phyloP scores from a whole-genome alignment of 768 basidiomycete species.

The Dentipellis fragilis region DNA sequence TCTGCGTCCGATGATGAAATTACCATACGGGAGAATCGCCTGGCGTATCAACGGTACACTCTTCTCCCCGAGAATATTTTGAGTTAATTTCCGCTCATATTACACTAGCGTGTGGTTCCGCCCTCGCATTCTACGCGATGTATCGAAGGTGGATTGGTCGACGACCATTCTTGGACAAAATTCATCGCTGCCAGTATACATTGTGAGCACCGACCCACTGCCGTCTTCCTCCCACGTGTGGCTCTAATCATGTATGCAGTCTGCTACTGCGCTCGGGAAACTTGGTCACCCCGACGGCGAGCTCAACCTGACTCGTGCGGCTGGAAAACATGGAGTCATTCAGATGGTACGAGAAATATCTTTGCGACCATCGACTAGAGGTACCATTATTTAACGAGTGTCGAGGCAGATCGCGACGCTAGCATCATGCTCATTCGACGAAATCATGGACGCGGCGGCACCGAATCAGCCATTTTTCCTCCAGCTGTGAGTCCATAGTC shows the following conservation, averaged over 20 bases:
- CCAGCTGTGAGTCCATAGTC: conserved; percentile 48
- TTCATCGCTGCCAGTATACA: conserved; percentile 70
- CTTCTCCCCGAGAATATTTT: background rate
- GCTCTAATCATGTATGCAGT: conserved; percentile 20
- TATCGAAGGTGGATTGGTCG: conserved; percentile 77
- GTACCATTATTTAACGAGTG: background rate
- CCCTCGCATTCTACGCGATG: conserved; percentile 50
- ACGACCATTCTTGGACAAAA: conserved; percentile 70
- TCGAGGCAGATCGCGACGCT: conserved; percentile 78
- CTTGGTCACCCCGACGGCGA: conserved; percentile 94
- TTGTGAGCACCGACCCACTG: conserved; percentile 30
- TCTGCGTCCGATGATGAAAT: conserved; percentile 96
- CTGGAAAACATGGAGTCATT: conserved; percentile 63
- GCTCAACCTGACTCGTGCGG: conserved; percentile 79
- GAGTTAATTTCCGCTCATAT: background rate
- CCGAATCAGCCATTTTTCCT: conserved; percentile 76
- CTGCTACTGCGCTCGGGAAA: conserved; percentile 86
- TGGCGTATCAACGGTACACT: conserved; percentile 73
- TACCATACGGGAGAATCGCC: conserved; percentile 76
- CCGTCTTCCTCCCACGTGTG: background rate
- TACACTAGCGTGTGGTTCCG: conserved; percentile 19
- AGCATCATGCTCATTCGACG: conserved; percentile 93
- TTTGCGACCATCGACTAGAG: too few relatives aligned
- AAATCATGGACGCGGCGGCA: conserved; percentile 74
- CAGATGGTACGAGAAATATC: conserved; percentile 45